Conservation (phyloP, 2,329 filamentous ascomycete genomes). For the Penicillium corylophilum region DNA sequence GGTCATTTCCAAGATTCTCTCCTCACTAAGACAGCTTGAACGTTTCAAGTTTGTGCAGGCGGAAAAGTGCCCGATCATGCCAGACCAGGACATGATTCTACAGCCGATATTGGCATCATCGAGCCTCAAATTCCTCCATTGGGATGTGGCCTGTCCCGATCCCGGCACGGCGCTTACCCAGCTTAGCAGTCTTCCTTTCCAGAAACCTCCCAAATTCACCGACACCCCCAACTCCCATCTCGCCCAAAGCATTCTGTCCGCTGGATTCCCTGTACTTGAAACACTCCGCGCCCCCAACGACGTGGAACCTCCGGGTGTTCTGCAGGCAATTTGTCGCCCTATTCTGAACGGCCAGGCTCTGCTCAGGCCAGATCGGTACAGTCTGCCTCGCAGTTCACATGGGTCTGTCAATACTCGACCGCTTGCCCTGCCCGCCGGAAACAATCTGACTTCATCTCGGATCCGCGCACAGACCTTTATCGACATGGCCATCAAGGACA, state of each 20-base stretch:
- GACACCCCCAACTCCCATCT: slow-evolving; percentile 45
- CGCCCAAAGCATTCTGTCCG: slow-evolving; percentile 44
- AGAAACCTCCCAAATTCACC: slow-evolving; percentile 31
- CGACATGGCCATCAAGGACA: slow-evolving; percentile 43
- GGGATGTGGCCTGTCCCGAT: slow-evolving; percentile 51
- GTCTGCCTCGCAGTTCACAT: slow-evolving; percentile 43
- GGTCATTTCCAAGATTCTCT: slow-evolving; percentile 54
- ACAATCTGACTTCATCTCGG: slow-evolving; percentile 45
- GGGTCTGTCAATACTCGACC: slow-evolving; percentile 42
- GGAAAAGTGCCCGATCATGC: slow-evolving; percentile 48
- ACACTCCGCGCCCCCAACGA: slow-evolving; percentile 46
- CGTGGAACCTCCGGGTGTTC: slow-evolving; percentile 43
- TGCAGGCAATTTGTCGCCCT: slow-evolving; percentile 46
- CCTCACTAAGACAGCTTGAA: slow-evolving; percentile 46
- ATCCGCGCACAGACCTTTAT: slow-evolving; percentile 48
- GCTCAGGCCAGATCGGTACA: slow-evolving; percentile 41
- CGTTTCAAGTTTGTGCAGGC: slow-evolving; percentile 55
- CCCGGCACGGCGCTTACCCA: slow-evolving; percentile 36
- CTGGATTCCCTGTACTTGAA: slow-evolving; percentile 43
- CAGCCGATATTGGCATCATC: slow-evolving; percentile 51
- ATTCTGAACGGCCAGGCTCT: slow-evolving; percentile 39
- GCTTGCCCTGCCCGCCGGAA: slow-evolving; percentile 42
- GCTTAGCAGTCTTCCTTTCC: slow-evolving; percentile 40
- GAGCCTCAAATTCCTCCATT: slow-evolving; percentile 55
- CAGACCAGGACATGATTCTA: slow-evolving; percentile 44